Evolutionary conservation across 495 filamentous ascomycete genomes (phyloP), one percentile per base, ranked within the genome.

Genomic region (Penicillium riverlandense): DNA sequence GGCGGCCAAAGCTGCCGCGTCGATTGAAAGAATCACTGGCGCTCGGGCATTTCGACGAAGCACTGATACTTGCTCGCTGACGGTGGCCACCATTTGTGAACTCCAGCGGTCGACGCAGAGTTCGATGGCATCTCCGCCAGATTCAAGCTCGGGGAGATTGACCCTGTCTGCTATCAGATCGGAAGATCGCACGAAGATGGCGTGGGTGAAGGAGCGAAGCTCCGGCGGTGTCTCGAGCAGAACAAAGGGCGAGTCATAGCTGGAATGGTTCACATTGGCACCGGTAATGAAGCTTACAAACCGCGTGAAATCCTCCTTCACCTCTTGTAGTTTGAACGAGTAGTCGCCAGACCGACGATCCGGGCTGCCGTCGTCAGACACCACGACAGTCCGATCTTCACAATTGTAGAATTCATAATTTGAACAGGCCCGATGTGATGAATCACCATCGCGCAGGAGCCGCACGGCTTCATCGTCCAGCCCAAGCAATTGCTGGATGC

Each of bases 331-430:
- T 37, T 79, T 86, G 41, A 86, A 79, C 32, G 83, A 84, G 12
- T 78, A 75, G 6, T 75, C 75, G 3, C 68, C 63, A 4, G 70
- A 74, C 12, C 48, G 64, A 51, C 51, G 76, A 62, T 59, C 77
- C 11, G 57, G 59, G n/a, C 49, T 58, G 28, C 54, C 62, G 38
- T 68, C 58, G 8, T 65, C 65, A 5, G 38, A 34, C 22, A 48
- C 48, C 31, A 59, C 27, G 32, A 53, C 60, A 4, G 63, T 67
- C 11, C 59, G 57, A 33, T 71, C 63, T 66, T 79, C 78, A 34
- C 88, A 58, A 50, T 92, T 92, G 67, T 83, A 90, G 53, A 83
- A 90, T 57, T 90, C 86, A 32, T 85, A 77, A 54, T 89, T 90
- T 7, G 85, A 85, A 61, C 84, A 89, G 11, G 67, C 67, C 41